Evolutionary conservation across 2,329 filamentous ascomycete species (phyloP), one percentile per base, ranked within the genome.

Genomic region (Thelonectria olida): DNA sequence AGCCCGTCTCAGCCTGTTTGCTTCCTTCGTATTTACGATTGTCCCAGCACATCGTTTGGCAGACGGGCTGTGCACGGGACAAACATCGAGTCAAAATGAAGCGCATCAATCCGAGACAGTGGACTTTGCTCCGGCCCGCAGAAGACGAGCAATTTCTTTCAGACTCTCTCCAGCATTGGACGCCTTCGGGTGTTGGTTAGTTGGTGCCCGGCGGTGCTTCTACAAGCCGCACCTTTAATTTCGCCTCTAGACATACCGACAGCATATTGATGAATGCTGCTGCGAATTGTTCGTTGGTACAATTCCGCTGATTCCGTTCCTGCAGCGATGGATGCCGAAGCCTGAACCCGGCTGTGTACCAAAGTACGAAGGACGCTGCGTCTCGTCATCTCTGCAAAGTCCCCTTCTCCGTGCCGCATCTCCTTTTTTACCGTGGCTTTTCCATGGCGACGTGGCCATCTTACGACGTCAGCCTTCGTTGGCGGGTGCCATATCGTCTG

Each of bases 141-240:
- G 3, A 15, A 31, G 19, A 20, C 13, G 22, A 34, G 7, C 42
- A 55, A 55, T 48, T 44, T 55, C 50, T n/a, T n/a, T n/a, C n/a
- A n/a, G n/a, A n/a, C n/a, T n/a, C n/a, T 53, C 36, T 52, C 53
- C 19, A 31, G 45, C 57, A 20, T 47, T 45, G 28, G 28, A 31
- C 38, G 8, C 22, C 7, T 22, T 28, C 20, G 19, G 39, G 41
- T n/a, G n/a, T n/a, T n/a, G n/a, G 19, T 39, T 55, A 23, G 51
- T 41, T 22, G 13, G 10, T 31, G 23, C 22, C 47, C 44, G 47
- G 54, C 51, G 38, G 42, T 54, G 45, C 57, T 50, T 45, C 9
- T 34, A 23, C 15, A 39, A 27, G 45, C 51, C 31, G 28, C 51
- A 44, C 58, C 58, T 55, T 61, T 61, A 61, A 61, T 61, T 23